Evolutionary conservation across 208 protist genomes (phyloP).

Genomic region (Trypanosoma boissoni): DNA sequence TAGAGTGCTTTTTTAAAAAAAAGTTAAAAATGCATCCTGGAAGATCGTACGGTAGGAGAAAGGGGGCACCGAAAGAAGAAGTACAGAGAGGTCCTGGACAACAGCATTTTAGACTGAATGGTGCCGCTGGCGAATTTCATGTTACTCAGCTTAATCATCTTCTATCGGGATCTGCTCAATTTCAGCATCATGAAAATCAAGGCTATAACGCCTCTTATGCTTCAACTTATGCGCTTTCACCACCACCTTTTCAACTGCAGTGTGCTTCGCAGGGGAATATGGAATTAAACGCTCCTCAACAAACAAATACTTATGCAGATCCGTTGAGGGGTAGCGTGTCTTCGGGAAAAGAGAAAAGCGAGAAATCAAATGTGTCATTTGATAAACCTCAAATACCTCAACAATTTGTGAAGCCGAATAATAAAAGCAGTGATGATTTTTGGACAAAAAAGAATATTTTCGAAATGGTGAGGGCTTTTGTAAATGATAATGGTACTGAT

Average conservation of each 20-base stretch:
- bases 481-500: slow-evolving; percentile 42
- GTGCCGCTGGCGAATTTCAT: background rate
- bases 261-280: no score
- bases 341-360: no score
- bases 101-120: background rate
- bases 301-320: no score
- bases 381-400: background rate
- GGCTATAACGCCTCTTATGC: background rate
- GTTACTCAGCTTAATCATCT: slow-evolving; percentile 12
- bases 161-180: background rate
- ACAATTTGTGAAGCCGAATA: background rate
- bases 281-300: no score
- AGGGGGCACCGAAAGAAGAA: background rate
- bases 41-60: slow-evolving; percentile 23
- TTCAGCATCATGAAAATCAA: background rate
- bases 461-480: slow-evolving; percentile 71
- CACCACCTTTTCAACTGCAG: no score
- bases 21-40: slow-evolving; percentile 32
- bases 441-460: slow-evolving; percentile 74
- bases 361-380: background rate
- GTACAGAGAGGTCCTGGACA: background rate
- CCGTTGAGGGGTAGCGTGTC: no score
- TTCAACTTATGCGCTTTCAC: background rate
- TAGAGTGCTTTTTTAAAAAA: slow-evolving; percentile 5
- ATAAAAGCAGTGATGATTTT: slow-evolving; percentile 37